A percentile compares a stretch with the other conserved stretches of the same genome.
Evolutionary conservation across 169 alveolate species (phyloP).

Genomic region (Plasmodium fragile): DNA sequence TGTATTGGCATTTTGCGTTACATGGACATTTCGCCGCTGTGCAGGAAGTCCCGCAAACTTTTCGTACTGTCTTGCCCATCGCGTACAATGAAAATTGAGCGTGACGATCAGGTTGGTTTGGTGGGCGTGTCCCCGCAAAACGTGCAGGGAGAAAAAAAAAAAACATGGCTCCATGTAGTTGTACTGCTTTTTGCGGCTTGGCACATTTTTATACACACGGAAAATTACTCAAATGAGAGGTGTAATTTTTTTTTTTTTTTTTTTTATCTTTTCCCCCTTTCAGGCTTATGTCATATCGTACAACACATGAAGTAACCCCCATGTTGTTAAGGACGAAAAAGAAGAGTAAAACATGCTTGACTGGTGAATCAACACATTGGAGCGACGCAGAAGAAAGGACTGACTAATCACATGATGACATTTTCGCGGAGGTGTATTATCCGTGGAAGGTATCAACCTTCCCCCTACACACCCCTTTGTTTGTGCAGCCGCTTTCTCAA

Average conservation of each 20-base stretch:
- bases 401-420: neutral
- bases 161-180: neutral
- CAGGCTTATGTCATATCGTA: conserved; percentile 73
- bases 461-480: neutral
- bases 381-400: neutral
- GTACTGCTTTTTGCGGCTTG: neutral
- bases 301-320: neutral
- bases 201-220: neutral
- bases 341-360: neutral
- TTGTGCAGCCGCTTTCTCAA: neutral
- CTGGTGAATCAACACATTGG: neutral
- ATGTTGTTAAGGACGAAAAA: conserved; percentile 2
- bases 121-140: neutral
- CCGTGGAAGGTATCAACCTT: neutral
- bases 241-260: conserved; percentile 18
- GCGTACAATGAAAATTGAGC: conserved; percentile 69
- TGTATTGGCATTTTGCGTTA: conserved; percentile 70
- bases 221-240: neutral
- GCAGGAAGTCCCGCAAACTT: conserved; percentile 28
- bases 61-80: conserved; percentile 67
- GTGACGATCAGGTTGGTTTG: conserved; percentile 49
- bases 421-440: neutral
- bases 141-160: neutral
- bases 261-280: conserved; percentile 9
- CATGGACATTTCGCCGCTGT: conserved; percentile 50